Conservation (phyloP, 2,329 filamentous ascomycete species). For the Penicillium sp. region DNA sequence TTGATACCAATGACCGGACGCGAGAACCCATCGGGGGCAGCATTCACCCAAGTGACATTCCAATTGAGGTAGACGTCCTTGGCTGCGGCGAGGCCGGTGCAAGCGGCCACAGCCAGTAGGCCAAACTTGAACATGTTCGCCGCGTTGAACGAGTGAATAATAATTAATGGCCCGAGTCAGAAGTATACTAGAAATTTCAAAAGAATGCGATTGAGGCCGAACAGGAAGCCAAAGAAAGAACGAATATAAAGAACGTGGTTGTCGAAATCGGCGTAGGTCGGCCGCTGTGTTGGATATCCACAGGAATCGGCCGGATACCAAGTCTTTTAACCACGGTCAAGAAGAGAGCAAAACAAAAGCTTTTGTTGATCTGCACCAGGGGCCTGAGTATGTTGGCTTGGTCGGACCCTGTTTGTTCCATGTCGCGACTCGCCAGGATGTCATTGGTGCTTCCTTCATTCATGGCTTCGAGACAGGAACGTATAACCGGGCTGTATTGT, state of each 20-base stretch:
- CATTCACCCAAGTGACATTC: constrained; percentile 66
- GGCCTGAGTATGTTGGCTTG: constrained; percentile 13
- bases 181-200: constrained; percentile 19
- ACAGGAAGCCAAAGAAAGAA: constrained; percentile 11
- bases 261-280: constrained; percentile 18
- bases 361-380: constrained; percentile 18
- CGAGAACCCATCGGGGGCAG: constrained; percentile 66
- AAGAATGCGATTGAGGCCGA: constrained; percentile 5
- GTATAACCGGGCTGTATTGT: background rate
- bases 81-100: constrained; percentile 18
- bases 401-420: constrained; percentile 2
- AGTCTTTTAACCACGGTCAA: constrained; percentile 17
- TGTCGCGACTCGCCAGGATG: constrained; percentile 5
- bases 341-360: background rate
- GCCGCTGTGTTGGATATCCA: constrained; percentile 9
- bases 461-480: constrained; percentile 7
- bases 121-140: constrained; percentile 19
- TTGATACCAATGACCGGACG: constrained; percentile 73
- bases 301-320: background rate
- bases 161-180: constrained; percentile 9
- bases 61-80: constrained; percentile 44
- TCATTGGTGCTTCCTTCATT: constrained; percentile 13
- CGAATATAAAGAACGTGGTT: constrained; percentile 6
- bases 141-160: constrained; percentile 16
- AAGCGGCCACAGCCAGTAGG: constrained; percentile 19